Evolutionary conservation across 139 green algal species (phyloP).

Genomic region (Chlorella sp.): DNA sequence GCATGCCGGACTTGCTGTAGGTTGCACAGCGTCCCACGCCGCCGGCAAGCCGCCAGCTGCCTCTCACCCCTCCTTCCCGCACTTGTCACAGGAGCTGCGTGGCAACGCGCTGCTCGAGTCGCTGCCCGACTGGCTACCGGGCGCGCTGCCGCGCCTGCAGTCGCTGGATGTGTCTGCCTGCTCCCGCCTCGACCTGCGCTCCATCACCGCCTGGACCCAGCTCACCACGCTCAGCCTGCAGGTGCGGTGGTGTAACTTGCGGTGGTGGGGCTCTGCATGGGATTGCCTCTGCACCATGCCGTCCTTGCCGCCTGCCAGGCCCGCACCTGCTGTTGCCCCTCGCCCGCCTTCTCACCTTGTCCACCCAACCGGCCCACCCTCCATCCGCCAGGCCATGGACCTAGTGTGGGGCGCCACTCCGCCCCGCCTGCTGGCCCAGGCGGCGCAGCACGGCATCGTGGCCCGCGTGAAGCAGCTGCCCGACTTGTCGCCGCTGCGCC

Average conservation of each 20-base stretch:
- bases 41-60: too few relatives aligned
- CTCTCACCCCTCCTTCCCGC: neutral
- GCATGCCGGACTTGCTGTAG: too few relatives aligned
- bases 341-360: neutral
- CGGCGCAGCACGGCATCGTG: neutral
- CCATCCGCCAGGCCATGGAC: neutral
- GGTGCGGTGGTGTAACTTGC: conserved; percentile 16
- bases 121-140: conserved; percentile 26
- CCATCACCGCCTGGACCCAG: conserved; percentile 40
- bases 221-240: conserved; percentile 58
- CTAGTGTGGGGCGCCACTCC: conserved; percentile 9
- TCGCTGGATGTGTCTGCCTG: conserved; percentile 48
- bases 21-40: neutral
- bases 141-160: conserved; percentile 6
- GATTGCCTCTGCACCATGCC: too few relatives aligned
- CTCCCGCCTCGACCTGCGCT: conserved; percentile 32
- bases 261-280: too few relatives aligned
- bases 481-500: conserved; percentile 42
- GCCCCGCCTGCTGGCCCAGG: conserved; percentile 20
- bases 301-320: neutral
- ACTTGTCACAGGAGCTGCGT: neutral
- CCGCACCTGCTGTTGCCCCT: neutral
- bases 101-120: conserved; percentile 31
- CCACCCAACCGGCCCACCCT: neutral
- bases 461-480: conserved; percentile 41